Evolutionary conservation across 1,139 yeast genomes (phyloP).

Genomic region (Pichia sp.): DNA sequence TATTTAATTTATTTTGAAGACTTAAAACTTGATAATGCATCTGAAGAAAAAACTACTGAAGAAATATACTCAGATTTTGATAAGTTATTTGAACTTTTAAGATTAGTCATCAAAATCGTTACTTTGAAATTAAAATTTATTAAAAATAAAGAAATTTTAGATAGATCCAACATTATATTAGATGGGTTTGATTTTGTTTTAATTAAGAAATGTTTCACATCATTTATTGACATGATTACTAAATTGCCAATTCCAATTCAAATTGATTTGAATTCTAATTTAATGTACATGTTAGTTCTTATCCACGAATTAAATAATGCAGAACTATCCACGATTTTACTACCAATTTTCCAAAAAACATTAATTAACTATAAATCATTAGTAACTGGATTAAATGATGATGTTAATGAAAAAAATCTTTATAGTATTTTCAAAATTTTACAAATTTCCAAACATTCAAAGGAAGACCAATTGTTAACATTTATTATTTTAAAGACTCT

Average conservation of each 20-base stretch:
- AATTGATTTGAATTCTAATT: slow-evolving; percentile 63
- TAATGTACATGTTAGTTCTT: slow-evolving; percentile 57
- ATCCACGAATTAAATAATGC: slow-evolving; percentile 42
- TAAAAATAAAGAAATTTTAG: slow-evolving; percentile 36
- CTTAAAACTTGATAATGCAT: slow-evolving; percentile 18
- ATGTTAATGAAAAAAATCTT: slow-evolving; percentile 26
- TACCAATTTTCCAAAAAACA: slow-evolving; percentile 49
- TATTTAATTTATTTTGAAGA: slow-evolving; percentile 38
- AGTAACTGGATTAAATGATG: slow-evolving; percentile 17
- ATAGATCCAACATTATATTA: slow-evolving; percentile 22
- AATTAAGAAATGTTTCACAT: slow-evolving; percentile 49
- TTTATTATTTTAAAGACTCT: slow-evolving; percentile 57
- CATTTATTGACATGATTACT: slow-evolving; percentile 55
- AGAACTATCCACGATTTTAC: slow-evolving; percentile 43
- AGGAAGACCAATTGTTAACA: slow-evolving; percentile 45
- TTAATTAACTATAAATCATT: slow-evolving; percentile 14
- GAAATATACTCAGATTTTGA: slow-evolving; percentile 57
- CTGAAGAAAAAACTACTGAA: slow-evolving; percentile 16
- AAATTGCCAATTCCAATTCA: slow-evolving; percentile 63
- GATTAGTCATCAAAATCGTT: slow-evolving; percentile 65
- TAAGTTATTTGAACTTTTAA: slow-evolving; percentile 71
- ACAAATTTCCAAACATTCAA: slow-evolving; percentile 26
- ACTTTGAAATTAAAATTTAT: slow-evolving; percentile 57
- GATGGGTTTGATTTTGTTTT: slow-evolving; percentile 35
- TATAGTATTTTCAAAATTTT: slow-evolving; percentile 38